A percentile compares a stretch with the other conserved stretches of the same genome.
These are phyloP conservation scores for Hypomyces perniciosus DNA, from an alignment of 2,329 filamentous ascomycete genomes.

Conservation along the genomic window DNA sequence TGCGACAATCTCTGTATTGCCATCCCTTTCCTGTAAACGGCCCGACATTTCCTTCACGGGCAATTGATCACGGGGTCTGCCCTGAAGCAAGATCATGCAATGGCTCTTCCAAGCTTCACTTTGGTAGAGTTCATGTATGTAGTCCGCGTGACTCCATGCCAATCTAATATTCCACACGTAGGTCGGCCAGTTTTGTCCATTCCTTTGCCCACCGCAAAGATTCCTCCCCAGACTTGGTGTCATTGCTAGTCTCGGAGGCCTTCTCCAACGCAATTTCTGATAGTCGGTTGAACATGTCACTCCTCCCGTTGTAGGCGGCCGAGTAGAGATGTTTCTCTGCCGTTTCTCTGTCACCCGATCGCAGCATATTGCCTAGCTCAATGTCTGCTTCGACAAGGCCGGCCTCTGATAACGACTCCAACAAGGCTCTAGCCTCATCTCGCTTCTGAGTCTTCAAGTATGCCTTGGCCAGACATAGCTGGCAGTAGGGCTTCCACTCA, in stretches of 20 bases:
- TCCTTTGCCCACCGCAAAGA: slow-evolving; percentile 27
- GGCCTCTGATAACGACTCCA: slow-evolving; percentile 19
- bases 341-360: slow-evolving; percentile 16
- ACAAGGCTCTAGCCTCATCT: slow-evolving; percentile 19
- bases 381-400: slow-evolving; percentile 21
- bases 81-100: background rate
- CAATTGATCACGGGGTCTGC: no score
- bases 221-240: slow-evolving; percentile 15
- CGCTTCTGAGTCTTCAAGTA: slow-evolving; percentile 18
- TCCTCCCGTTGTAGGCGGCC: slow-evolving; percentile 21
- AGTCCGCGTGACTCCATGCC: slow-evolving; percentile 1
- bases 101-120: background rate
- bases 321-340: slow-evolving; percentile 22
- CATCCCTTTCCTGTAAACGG: no score
- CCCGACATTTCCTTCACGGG: no score
- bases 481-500: slow-evolving; percentile 23
- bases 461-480: slow-evolving; percentile 22
- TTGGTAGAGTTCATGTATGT: background rate
- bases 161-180: slow-evolving; percentile 16
- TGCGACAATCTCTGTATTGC: no score
- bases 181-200: slow-evolving; percentile 28
- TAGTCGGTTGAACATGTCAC: slow-evolving; percentile 23
- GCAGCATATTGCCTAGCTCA: slow-evolving; percentile 23
- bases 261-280: slow-evolving; percentile 24
- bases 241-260: slow-evolving; percentile 14